Evolutionary conservation across 2,329 filamentous ascomycete genomes (phyloP).

Genomic region (Epichloe uncinata): DNA sequence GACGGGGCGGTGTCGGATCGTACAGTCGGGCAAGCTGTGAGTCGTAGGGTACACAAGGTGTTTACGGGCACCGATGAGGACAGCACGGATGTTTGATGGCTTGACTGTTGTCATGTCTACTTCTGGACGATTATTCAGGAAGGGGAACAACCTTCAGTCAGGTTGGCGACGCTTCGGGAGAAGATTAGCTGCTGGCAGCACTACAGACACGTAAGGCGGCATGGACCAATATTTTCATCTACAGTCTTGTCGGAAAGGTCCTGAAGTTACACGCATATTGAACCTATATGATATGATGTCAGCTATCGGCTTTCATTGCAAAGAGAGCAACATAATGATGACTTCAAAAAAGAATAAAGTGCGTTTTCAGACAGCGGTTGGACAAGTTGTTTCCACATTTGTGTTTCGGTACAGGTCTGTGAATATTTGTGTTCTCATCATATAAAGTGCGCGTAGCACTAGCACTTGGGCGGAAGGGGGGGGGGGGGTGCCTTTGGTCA

Average conservation of each 20-base stretch:
- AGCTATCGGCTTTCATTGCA: background rate
- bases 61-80: conserved; percentile 43
- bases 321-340: background rate
- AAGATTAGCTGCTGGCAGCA: background rate
- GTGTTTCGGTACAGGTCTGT: conserved; percentile 74
- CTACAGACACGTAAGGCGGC: background rate
- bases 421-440: conserved; percentile 60
- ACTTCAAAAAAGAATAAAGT: conserved; percentile 1
- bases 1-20: conserved; percentile 43
- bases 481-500: background rate
- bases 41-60: conserved; percentile 44
- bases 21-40: conserved; percentile 43
- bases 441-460: conserved; percentile 13
- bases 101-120: too few species aligned
- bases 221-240: background rate
- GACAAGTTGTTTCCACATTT: conserved; percentile 59
- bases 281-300: background rate
- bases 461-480: background rate
- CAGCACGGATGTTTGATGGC: conserved; percentile 38
- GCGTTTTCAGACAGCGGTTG: conserved; percentile 66
- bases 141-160: too few species aligned
- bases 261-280: too few species aligned
- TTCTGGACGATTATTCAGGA: background rate
- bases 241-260: background rate
- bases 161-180: too few species aligned